A percentile compares a stretch with the other conserved stretches of the same genome.
Conservation (phyloP, 2,329 filamentous ascomycete species). For the Leptographium lundbergii region DNA sequence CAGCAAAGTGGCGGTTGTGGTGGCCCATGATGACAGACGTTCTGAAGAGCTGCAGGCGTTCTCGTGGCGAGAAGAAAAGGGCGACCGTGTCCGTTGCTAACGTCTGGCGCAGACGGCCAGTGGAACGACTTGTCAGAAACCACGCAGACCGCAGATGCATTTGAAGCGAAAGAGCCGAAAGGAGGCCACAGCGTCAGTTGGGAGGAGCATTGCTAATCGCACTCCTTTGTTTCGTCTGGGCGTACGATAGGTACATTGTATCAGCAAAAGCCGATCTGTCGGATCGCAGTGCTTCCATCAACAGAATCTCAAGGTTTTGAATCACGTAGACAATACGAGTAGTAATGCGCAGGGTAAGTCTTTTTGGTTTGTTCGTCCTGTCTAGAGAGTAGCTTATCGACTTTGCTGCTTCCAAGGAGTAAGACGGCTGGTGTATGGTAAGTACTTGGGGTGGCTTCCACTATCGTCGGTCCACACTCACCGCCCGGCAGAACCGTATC, state of each 20-base stretch:
- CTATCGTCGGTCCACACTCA: background rate
- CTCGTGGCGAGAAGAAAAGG: background rate
- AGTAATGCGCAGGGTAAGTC: too few relatives aligned
- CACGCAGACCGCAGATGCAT: too few relatives aligned
- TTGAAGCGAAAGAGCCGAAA: background rate
- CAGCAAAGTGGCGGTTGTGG: slow-evolving; percentile 16
- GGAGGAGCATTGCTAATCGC: too few relatives aligned
- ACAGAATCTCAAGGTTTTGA: background rate
- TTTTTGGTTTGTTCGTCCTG: too few relatives aligned
- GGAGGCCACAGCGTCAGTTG: background rate
- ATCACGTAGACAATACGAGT: too few relatives aligned
- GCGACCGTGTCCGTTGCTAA: too few relatives aligned
- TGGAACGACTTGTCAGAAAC: background rate
- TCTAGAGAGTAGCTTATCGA: too few relatives aligned
- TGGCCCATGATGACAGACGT: slow-evolving; percentile 14
- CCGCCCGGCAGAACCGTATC: slow-evolving; percentile 11
- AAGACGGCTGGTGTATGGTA: background rate
- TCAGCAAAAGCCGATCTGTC: background rate
- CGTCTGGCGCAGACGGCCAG: background rate
- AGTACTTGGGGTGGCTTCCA: too few relatives aligned
- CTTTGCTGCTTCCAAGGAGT: background rate
- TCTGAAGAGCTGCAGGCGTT: background rate
- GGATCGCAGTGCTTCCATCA: background rate
- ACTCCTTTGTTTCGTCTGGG: too few relatives aligned
- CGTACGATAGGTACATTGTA: too few relatives aligned